These are phyloP conservation scores for Beauveria sp. DNA, from an alignment of 2,329 filamentous ascomycete genomes.

Conservation along the genomic window DNA sequence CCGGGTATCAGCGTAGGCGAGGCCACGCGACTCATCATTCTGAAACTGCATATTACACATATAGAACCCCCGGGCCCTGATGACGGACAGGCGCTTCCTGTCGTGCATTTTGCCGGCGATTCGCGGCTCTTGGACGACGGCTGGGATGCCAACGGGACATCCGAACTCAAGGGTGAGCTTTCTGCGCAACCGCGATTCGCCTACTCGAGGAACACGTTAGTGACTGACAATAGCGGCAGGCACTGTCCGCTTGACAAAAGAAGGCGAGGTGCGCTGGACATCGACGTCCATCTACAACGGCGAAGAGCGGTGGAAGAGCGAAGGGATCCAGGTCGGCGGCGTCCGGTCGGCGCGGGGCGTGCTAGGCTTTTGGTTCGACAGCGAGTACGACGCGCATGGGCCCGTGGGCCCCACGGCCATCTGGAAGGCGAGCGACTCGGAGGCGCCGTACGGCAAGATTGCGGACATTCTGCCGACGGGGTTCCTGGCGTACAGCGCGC, in stretches of 20 bases:
- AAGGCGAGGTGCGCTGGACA: constrained; percentile 70
- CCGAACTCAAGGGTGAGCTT: constrained; percentile 52
- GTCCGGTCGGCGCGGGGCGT: constrained; percentile 57
- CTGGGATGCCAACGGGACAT: constrained; percentile 63
- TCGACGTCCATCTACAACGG: constrained; percentile 56
- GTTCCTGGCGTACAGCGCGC: constrained; percentile 21
- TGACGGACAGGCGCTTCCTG: constrained; percentile 50
- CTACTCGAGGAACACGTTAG: constrained; percentile 15
- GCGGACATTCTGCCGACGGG: constrained; percentile 25
- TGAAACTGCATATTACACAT: constrained; percentile 55
- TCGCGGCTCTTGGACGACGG: constrained; percentile 54
- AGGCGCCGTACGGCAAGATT: constrained; percentile 18
- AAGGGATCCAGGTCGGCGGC: constrained; percentile 68
- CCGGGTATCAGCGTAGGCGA: constrained; percentile 53
- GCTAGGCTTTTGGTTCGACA: constrained; percentile 19
- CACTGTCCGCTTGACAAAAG: constrained; percentile 54
- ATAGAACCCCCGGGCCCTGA: constrained; percentile 52
- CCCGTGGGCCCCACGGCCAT: constrained; percentile 69
- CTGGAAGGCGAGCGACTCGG: constrained; percentile 61
- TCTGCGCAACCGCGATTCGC: neutral
- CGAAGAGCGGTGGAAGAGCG: constrained; percentile 67
- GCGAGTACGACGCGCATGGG: constrained; percentile 58
- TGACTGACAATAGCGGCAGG: constrained; percentile 33
- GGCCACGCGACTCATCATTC: constrained; percentile 61
- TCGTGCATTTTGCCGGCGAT: constrained; percentile 61